These are phyloP conservation scores for Geoglossum glabrum DNA, from an alignment of 495 filamentous ascomycete species.

Conservation along the genomic window DNA sequence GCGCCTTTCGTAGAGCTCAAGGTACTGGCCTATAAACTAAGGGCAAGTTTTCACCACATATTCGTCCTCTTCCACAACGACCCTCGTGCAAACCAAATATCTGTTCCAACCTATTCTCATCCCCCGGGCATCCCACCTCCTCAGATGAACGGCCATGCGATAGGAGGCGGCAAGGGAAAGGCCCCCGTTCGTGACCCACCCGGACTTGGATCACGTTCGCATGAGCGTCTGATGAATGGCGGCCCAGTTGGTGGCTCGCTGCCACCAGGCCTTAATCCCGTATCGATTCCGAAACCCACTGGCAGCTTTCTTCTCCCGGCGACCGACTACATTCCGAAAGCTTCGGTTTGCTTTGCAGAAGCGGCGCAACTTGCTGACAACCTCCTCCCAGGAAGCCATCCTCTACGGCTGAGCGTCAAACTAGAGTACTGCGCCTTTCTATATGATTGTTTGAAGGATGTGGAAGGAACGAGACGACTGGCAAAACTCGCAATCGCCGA, in stretches of 20 bases:
- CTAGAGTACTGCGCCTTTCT: constrained; percentile 89
- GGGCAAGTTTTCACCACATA: constrained; percentile 88
- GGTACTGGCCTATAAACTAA: constrained; percentile 76
- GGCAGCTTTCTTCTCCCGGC: constrained; percentile 57
- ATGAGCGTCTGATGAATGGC: constrained; percentile 5
- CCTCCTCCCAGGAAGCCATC: constrained; percentile 69
- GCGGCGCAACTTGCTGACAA: constrained; percentile 52
- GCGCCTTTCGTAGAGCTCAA: constrained; percentile 47
- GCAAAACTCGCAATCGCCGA: constrained; percentile 73
- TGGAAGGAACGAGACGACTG: constrained; percentile 46
- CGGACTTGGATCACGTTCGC: not conserved
- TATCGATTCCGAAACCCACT: constrained; percentile 29
- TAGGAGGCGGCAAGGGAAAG: constrained; percentile 14
- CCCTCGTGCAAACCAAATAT: constrained; percentile 30
- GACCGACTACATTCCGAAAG: constrained; percentile 63
- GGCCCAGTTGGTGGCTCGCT: constrained; percentile 17
- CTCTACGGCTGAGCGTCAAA: constrained; percentile 74
- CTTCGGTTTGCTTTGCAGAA: constrained; percentile 61
- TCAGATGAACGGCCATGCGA: constrained; percentile 5
- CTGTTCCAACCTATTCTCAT: constrained; percentile 12
- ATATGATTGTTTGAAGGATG: constrained; percentile 80
- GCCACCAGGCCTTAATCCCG: constrained; percentile 25
- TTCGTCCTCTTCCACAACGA: constrained; percentile 91
- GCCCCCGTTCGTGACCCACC: constrained; percentile 9
- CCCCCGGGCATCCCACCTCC: constrained; percentile 14